Base-by-base conservation (phyloP, 495 filamentous ascomycete genomes). In the Cercophora samala region DNA sequence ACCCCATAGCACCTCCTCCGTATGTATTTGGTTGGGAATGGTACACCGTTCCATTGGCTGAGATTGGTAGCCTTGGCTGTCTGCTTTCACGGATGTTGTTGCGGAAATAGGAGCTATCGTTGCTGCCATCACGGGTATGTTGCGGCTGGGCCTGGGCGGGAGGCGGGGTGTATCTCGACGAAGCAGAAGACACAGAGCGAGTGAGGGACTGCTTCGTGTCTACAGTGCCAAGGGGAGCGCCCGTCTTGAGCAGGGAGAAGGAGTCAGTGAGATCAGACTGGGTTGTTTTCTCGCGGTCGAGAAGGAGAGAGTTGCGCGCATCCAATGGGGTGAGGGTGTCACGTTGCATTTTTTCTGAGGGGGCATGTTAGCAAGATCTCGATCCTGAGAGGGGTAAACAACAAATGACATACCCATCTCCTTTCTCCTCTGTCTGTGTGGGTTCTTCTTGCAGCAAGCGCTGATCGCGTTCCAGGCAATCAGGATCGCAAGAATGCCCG, bases 281-380 rank as follows among this genome's bases (percentile, higher is more conserved):
- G 0, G 70, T 58, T 21, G 72, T 72, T 59, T 79, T 78, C 56
- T 58, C 4, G 13, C 76, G 78, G 60, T 79, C 76, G 51, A 93
- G 89, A 54, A 99, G 87, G 8, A 99, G 86, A 15, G 93, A 95
- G 76, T 97, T 96, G 67, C 93, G 90, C 0, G 94, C 89, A 71
- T 94, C 93, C 29, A 99, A 82, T 13, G 95, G 90, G 4, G 95
- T 98, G 51, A 98, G 87, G 66, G 89, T 88, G 77, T 97, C 93
- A 51, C 92, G 82, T 64, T 89, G 88, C 51, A 87, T 74, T 84
- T 96, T 95, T 78, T 97, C 93, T 90, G 79, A 66, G 25, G 23
- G 22, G 8, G 3, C 13, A 42, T 6, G 67, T 74, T 55, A 76
- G 74, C 62, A 53, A 19, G 4, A 23, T 2, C 15, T 29, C 5